Evolutionary conservation across 352 stramenopile genomes (phyloP).

Genomic region (Phytophthora pisi): DNA sequence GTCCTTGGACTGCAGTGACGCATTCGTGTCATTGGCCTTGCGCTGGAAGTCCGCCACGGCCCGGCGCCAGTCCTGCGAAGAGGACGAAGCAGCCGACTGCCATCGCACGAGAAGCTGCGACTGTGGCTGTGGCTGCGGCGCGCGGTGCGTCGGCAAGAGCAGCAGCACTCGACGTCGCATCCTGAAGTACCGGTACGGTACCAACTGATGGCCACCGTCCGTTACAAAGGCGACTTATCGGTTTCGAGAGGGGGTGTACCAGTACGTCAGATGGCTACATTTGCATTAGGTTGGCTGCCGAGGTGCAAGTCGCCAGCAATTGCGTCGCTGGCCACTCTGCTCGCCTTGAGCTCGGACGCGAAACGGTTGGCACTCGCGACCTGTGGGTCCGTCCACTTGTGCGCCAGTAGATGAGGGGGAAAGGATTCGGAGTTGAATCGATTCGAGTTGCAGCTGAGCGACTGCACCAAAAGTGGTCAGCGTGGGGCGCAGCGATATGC

Average conservation of each 20-base stretch:
- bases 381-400: neutral
- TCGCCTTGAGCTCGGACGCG: constrained; percentile 19
- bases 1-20: constrained; percentile 23
- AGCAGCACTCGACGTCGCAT: constrained; percentile 29
- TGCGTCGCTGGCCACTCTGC: constrained; percentile 30
- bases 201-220: constrained; percentile 14
- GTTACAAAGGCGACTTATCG: constrained; percentile 22
- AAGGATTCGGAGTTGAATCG: neutral
- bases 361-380: constrained; percentile 21
- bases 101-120: constrained; percentile 12
- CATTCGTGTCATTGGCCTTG: constrained; percentile 24
- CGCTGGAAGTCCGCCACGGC: constrained; percentile 56
- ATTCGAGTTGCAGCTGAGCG: constrained; percentile 2
- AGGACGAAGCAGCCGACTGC: constrained; percentile 1
- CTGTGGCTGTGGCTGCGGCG: constrained; percentile 5
- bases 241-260: constrained; percentile 5
- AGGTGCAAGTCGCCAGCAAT: constrained; percentile 18
- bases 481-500: constrained; percentile 5
- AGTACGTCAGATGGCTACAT: constrained; percentile 31
- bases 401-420: neutral
- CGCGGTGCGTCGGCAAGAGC: neutral
- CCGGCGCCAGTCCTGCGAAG: constrained; percentile 47
- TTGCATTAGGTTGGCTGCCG: neutral
- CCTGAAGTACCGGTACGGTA: neutral
- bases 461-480: constrained; percentile 11